Evolutionary conservation across 2,329 filamentous ascomycete genomes (phyloP), one percentile per base, ranked within the genome.

Genomic region (Monilinia vaccinii-corymbosi): DNA sequence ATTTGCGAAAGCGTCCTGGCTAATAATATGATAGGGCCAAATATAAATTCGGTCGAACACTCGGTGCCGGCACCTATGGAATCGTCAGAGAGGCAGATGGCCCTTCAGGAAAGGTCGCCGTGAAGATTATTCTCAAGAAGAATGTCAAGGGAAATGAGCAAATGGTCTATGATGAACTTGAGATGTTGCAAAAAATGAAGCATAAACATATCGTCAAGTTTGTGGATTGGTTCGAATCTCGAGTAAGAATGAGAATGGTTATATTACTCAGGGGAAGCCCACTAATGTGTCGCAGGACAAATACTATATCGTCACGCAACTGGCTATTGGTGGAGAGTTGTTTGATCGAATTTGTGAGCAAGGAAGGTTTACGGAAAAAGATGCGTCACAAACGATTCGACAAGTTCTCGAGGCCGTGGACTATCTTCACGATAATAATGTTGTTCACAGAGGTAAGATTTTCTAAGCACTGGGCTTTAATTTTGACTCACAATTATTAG

Each of bases 101-200:
- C 67, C 84, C 87, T 46, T 81, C 82, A 23, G 90, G 91, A 73
- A 88, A 96, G 79, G 92, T 96, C 63, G 94, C 94, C 45, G 84
- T 99, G 75, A 99, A 99, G 81, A 97, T 99, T 74, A 99, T 99
- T 75, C 79, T 97, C 71, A 99, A 99, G 83, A 97, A 96, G 80
- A 97, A 96, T 76, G 93, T 99, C 73, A 95, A 92, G 74, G 93
- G 92, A 66, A 97, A 97, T 70, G 94, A 99, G 79, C 85, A 88
- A 74, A 99, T 99, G 94, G 94, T 99, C 45, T 94, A 96, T 74
- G 94, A 99, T 74, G 94, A 99, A 78, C 81, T 99, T 69, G 83
- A 91, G 67, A 91, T 99, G 85, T 82, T 99, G 65, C 91, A 97
- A 76, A 84, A 84, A 61, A 84, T 99, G 72, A 83, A 91, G 72